Percentiles rank a stretch among this genome's conserved stretches.
Evolutionary conservation across 2,329 filamentous ascomycete species (phyloP).

Genomic region (Hymenotorrendiella dingleyae): DNA sequence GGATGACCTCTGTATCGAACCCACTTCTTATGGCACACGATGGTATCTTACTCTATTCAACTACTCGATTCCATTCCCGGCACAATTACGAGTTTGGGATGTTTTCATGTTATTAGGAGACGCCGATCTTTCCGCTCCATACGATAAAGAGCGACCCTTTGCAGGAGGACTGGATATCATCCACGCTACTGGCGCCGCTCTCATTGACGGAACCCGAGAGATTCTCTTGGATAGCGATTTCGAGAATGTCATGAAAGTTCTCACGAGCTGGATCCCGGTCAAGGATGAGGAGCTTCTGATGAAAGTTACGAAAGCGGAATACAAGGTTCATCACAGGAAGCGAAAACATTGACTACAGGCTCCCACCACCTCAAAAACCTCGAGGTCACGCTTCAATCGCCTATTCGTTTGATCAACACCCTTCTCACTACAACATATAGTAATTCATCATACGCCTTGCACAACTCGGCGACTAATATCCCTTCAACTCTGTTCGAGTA

Average conservation of each 20-base stretch:
- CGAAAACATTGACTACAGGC: slow-evolving; percentile 21
- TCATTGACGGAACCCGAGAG: slow-evolving; percentile 85
- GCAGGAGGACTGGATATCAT: slow-evolving; percentile 74
- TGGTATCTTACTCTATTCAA: slow-evolving; percentile 99
- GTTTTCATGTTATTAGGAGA: slow-evolving; percentile 94
- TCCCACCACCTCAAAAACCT: too few species aligned
- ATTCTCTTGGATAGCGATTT: slow-evolving; percentile 91
- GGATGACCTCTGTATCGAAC: slow-evolving; percentile 72
- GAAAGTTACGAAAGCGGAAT: slow-evolving; percentile 83
- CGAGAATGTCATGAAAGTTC: slow-evolving; percentile 94
- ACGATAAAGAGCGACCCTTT: slow-evolving; percentile 36
- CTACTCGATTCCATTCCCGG: slow-evolving; percentile 88
- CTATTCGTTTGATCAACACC: too few species aligned
- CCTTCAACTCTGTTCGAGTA: too few species aligned
- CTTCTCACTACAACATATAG: too few species aligned
- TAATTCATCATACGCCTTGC: too few species aligned
- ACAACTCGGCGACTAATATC: too few species aligned
- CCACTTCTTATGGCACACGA: slow-evolving; percentile 89
- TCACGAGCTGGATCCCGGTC: slow-evolving; percentile 90
- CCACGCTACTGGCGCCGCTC: slow-evolving; percentile 81
- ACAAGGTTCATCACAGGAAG: slow-evolving; percentile 57
- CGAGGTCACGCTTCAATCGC: too few species aligned
- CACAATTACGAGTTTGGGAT: slow-evolving; percentile 94
- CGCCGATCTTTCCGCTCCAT: slow-evolving; percentile 39
- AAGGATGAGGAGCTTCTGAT: slow-evolving; percentile 92